These are phyloP conservation scores for Aegilops tauschii DNA, from an alignment of 176 grass and related monocot species.

Conservation along the genomic window DNA sequence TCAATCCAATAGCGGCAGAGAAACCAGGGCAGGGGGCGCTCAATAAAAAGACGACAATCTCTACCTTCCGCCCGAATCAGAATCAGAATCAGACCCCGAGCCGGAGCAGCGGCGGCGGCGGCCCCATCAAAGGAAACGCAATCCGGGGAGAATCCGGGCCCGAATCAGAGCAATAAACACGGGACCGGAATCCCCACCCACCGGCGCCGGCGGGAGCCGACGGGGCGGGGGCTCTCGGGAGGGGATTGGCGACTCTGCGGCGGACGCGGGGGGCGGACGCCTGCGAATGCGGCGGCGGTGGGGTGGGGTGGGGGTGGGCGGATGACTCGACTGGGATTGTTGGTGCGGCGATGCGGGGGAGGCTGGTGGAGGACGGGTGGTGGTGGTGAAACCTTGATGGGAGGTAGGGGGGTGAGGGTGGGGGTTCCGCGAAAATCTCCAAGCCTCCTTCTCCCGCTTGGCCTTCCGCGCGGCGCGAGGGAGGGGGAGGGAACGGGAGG, in stretches of 20 bases:
- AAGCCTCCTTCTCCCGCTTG: slow-evolving; percentile 23
- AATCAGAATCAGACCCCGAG: background rate
- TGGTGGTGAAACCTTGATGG: background rate
- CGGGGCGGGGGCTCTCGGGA: background rate
- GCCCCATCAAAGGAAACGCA: background rate
- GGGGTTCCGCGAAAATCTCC: slow-evolving; percentile 48
- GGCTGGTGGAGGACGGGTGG: background rate
- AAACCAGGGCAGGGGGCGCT: background rate
- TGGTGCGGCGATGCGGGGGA: background rate
- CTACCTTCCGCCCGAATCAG: background rate
- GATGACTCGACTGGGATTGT: background rate
- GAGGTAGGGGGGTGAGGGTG: background rate
- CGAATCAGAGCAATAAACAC: background rate
- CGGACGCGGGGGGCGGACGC: background rate
- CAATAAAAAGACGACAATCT: background rate
- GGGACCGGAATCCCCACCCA: background rate
- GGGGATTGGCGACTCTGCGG: slow-evolving; percentile 10
- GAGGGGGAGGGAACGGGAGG: slow-evolving; percentile 13
- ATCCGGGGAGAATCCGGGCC: background rate
- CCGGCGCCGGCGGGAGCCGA: background rate
- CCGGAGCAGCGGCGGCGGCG: background rate
- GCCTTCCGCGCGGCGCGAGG: slow-evolving; percentile 47
- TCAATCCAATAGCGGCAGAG: slow-evolving; percentile 27
- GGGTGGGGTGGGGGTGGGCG: background rate
- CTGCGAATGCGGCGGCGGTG: slow-evolving; percentile 36